A percentile compares a stretch with the other conserved stretches of the same genome.
These are phyloP conservation scores for Euphorbia tirucalli DNA, from an alignment of 345 rosid species.

Conservation along the genomic window DNA sequence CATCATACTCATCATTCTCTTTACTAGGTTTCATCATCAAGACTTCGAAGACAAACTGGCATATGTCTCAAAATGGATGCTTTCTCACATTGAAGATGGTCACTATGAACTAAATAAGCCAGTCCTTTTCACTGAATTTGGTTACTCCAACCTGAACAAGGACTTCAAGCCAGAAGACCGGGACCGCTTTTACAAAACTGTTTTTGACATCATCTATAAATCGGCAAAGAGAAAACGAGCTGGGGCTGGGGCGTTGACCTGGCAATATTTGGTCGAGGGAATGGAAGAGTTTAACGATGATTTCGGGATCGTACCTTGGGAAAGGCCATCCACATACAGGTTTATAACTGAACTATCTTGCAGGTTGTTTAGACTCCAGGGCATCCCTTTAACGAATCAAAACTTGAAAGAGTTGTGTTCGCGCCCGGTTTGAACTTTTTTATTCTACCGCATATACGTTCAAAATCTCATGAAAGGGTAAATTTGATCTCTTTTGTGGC, in stretches of 20 bases:
- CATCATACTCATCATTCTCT: constrained; percentile 8
- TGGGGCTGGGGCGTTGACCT: constrained; percentile 79
- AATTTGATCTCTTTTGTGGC: not conserved
- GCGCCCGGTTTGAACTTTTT: constrained; percentile 25
- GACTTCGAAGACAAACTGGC: constrained; percentile 60
- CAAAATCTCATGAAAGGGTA: not conserved
- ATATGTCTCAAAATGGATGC: constrained; percentile 76
- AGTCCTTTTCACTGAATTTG: constrained; percentile 80
- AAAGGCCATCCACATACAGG: constrained; percentile 53
- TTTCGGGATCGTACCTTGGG: constrained; percentile 81
- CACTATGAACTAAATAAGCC: constrained; percentile 76
- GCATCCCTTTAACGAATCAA: constrained; percentile 30
- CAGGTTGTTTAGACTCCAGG: constrained; percentile 51
- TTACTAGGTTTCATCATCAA: constrained; percentile 60
- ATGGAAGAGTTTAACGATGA: constrained; percentile 86
- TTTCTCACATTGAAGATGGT: constrained; percentile 85
- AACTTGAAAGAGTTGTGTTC: constrained; percentile 48
- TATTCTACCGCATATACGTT: not conserved
- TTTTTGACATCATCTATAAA: constrained; percentile 54
- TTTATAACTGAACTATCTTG: constrained; percentile 64
- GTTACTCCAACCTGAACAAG: constrained; percentile 70
- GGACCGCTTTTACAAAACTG: constrained; percentile 50
- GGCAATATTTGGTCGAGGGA: constrained; percentile 80
- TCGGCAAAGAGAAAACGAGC: constrained; percentile 69
- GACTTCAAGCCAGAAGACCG: constrained; percentile 63